phyloP scores from a whole-genome alignment of 2,329 filamentous ascomycete species.

The Trichoderma semiorbis region DNA sequence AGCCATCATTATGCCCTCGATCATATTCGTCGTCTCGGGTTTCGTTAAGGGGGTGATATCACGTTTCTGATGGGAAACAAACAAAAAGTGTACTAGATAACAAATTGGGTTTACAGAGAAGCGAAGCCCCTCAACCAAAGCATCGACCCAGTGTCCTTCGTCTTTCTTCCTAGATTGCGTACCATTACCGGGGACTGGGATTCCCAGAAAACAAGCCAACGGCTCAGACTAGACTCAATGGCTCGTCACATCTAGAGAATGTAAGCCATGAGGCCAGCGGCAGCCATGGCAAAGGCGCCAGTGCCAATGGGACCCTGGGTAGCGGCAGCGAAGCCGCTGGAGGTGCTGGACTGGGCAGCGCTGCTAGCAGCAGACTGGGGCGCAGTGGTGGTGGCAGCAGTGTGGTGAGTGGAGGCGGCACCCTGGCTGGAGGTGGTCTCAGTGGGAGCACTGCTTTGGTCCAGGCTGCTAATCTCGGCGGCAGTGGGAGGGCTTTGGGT shows the following conservation, averaged over 20 bases:
- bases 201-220: not conserved
- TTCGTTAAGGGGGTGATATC: conserved; percentile 20
- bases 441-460: conserved; percentile 13
- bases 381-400: conserved; percentile 16
- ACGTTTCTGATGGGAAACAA: conserved; percentile 15
- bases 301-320: conserved; percentile 43
- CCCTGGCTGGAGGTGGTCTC: conserved; percentile 26
- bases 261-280: conserved; percentile 52
- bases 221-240: conserved; percentile 22
- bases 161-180: not conserved
- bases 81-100: conserved; percentile 30
- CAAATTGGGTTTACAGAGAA: conserved; percentile 33
- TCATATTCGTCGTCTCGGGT: conserved; percentile 24
- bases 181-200: conserved; percentile 21
- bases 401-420: conserved; percentile 25
- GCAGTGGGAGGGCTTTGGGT: conserved; percentile 34
- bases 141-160: conserved; percentile 16
- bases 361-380: conserved; percentile 21
- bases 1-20: conserved; percentile 20
- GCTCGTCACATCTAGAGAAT: conserved; percentile 39
- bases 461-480: conserved; percentile 23
- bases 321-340: conserved; percentile 35
- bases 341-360: conserved; percentile 33
- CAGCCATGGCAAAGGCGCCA: conserved; percentile 42
- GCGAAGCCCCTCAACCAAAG: conserved; percentile 24